Evolutionary conservation across 2,329 filamentous ascomycete species (phyloP).

Genomic region (Apiospora sp.): DNA sequence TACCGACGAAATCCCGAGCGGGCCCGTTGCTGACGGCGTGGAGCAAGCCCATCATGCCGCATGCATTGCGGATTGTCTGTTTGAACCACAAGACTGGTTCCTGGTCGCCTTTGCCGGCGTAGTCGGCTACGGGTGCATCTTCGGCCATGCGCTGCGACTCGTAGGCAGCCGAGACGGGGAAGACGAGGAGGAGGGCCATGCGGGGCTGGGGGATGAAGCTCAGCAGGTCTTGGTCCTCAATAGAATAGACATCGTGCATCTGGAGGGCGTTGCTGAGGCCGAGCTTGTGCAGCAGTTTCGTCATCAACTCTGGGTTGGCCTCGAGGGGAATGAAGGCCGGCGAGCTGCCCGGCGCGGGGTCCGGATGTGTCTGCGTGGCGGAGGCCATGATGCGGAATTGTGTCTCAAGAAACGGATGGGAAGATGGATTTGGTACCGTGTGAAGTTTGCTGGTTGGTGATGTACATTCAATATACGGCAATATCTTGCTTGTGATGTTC

Average conservation of each 20-base stretch:
- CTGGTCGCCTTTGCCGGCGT: constrained; percentile 69
- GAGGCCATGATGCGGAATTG: not conserved
- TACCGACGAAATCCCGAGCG: constrained; percentile 68
- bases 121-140: constrained; percentile 70
- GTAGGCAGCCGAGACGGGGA: constrained; percentile 83
- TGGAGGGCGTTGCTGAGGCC: constrained; percentile 80
- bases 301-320: constrained; percentile 90
- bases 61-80: constrained; percentile 94
- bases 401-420: not conserved
- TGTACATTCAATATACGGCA: too few species aligned
- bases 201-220: constrained; percentile 88
- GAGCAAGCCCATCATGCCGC: constrained; percentile 86
- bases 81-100: constrained; percentile 93
- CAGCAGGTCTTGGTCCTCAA: constrained; percentile 85
- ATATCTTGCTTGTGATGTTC: not conserved
- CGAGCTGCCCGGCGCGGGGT: constrained; percentile 45
- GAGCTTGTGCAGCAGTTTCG: constrained; percentile 79
- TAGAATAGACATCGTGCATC: constrained; percentile 91
- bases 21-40: constrained; percentile 84
- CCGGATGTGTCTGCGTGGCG: constrained; percentile 43
- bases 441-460: too few species aligned
- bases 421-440: not conserved
- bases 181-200: constrained; percentile 88
- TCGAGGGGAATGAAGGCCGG: constrained; percentile 68
- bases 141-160: constrained; percentile 78